A percentile compares a stretch with the other conserved stretches of the same genome.
Evolutionary conservation across 2,329 filamentous ascomycete species (phyloP).

Genomic region (Aspergillus hiratsukae): DNA sequence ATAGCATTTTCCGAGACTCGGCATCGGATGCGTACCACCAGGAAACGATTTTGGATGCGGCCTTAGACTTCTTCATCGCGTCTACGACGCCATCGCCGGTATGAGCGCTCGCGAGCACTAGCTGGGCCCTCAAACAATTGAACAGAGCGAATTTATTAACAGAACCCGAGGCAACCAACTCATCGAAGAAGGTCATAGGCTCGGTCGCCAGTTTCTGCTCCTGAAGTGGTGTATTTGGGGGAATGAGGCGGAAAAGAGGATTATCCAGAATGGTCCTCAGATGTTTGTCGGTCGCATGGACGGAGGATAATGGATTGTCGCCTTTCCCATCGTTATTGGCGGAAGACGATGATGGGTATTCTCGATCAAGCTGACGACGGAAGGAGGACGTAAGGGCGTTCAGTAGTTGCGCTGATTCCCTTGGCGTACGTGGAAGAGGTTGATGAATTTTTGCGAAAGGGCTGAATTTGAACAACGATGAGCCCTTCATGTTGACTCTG

Average conservation of each 20-base stretch:
- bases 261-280: constrained; percentile 37
- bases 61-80: constrained; percentile 31
- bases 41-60: constrained; percentile 31
- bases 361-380: constrained; percentile 57
- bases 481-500: constrained; percentile 47
- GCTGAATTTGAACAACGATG: constrained; percentile 44
- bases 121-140: constrained; percentile 31
- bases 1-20: constrained; percentile 24
- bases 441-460: constrained; percentile 52
- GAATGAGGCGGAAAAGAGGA: constrained; percentile 39
- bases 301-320: constrained; percentile 23
- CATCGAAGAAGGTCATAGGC: constrained; percentile 35
- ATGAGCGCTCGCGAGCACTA: constrained; percentile 23
- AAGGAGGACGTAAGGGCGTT: constrained; percentile 60
- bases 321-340: constrained; percentile 14
- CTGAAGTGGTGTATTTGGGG: constrained; percentile 19
- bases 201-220: constrained; percentile 23
- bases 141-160: constrained; percentile 22
- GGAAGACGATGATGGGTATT: constrained; percentile 44
- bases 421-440: constrained; percentile 49
- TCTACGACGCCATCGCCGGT: constrained; percentile 16
- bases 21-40: constrained; percentile 41
- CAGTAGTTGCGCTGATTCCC: constrained; percentile 57
- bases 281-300: constrained; percentile 35
- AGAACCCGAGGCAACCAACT: constrained; percentile 35